Evolutionary conservation across 106 monocot genomes (phyloP).

Genomic region (Dendrobium chrysotoxum): DNA sequence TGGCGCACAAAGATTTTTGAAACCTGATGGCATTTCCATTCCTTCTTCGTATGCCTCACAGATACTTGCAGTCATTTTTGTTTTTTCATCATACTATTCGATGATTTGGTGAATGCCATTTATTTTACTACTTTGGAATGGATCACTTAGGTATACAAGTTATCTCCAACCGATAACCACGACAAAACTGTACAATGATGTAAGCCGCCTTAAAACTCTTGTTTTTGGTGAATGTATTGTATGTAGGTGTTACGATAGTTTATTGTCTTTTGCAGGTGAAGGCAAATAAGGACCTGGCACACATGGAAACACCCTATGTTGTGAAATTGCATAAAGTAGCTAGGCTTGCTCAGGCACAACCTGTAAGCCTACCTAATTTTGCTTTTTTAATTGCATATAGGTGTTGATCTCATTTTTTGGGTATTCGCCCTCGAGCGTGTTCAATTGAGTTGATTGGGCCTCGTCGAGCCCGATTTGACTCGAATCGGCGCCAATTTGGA

Average conservation of each 20-base stretch:
- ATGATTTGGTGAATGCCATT: not conserved
- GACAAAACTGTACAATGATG: slow-evolving; percentile 95
- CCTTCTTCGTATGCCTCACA: slow-evolving; percentile 62
- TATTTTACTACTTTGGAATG: slow-evolving; percentile 7
- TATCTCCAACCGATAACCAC: slow-evolving; percentile 90
- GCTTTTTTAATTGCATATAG: not conserved
- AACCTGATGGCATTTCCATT: slow-evolving; percentile 96
- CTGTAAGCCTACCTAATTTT: slow-evolving; percentile 28
- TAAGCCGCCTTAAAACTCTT: slow-evolving; percentile 16
- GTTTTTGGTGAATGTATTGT: not conserved
- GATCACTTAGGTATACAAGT: slow-evolving; percentile 67
- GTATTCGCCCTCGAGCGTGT: no score
- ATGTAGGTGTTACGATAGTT: not conserved
- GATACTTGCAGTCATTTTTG: not conserved
- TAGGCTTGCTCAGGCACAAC: slow-evolving; percentile 59
- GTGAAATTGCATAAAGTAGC: slow-evolving; percentile 91
- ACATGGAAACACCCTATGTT: slow-evolving; percentile 98
- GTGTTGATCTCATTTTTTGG: no score
- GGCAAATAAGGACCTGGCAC: slow-evolving; percentile 69
- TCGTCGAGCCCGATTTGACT: no score
- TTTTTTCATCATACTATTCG: not conserved
- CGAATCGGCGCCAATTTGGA: no score
- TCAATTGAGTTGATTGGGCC: no score
- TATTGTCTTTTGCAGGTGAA: slow-evolving; percentile 57
- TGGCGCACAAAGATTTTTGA: slow-evolving; percentile 87